These are phyloP conservation scores for Xylogone sp. DNA, from an alignment of 2,329 filamentous ascomycete species.

Conservation along the genomic window DNA sequence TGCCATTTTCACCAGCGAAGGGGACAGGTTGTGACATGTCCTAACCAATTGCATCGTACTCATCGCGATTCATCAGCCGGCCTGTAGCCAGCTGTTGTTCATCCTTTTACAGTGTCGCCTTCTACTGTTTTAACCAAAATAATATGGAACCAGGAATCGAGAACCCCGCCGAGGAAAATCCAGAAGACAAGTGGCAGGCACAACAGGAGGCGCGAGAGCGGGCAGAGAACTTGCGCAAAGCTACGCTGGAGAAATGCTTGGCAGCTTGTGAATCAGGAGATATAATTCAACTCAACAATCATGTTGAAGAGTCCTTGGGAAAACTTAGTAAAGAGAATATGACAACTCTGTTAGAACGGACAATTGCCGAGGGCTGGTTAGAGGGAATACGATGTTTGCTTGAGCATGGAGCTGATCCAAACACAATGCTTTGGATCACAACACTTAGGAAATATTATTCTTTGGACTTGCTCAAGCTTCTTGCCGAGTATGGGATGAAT, in stretches of 20 bases:
- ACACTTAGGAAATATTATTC: background rate
- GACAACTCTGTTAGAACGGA: background rate
- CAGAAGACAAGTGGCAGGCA: background rate
- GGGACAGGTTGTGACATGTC: too few species aligned
- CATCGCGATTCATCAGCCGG: too few species aligned
- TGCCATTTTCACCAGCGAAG: too few species aligned
- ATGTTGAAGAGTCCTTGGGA: slow-evolving; percentile 1
- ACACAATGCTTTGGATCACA: background rate
- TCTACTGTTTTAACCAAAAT: too few species aligned
- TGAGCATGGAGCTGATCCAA: slow-evolving; percentile 2
- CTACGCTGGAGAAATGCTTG: slow-evolving; percentile 1
- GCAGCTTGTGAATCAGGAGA: slow-evolving; percentile 2
- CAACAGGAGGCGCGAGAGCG: background rate
- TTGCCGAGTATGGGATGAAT: slow-evolving; percentile 1
- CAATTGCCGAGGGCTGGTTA: background rate
- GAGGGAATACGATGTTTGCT: slow-evolving; percentile 1
- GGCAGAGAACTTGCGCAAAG: background rate
- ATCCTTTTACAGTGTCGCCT: too few species aligned
- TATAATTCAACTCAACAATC: background rate
- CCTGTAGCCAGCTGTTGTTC: too few species aligned
- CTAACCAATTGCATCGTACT: too few species aligned
- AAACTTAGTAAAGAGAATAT: background rate
- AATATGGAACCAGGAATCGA: slow-evolving; percentile 1
- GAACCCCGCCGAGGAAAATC: background rate
- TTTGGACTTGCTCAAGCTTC: background rate